Evolutionary conservation across 2,329 filamentous ascomycete genomes (phyloP).

Genomic region (Dendryphion nanum): DNA sequence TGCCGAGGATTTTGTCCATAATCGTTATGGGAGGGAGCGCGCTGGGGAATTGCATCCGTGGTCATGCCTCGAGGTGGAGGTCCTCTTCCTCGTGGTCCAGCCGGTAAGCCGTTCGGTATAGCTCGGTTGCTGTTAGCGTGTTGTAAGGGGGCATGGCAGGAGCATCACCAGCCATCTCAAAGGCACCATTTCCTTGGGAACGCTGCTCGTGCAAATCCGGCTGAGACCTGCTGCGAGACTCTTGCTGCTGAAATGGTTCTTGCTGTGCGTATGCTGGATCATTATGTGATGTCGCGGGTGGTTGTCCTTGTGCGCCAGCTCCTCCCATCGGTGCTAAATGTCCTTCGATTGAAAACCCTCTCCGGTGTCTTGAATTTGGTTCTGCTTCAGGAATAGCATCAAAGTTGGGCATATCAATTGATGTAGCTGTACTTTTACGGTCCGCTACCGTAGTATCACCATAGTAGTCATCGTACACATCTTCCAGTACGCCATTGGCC

Average conservation of each 20-base stretch:
- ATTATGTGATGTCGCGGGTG: conserved; percentile 3
- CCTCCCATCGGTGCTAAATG: conserved; percentile 24
- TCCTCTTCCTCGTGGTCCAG: conserved; percentile 26
- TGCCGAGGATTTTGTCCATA: conserved; percentile 19
- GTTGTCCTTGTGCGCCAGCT: conserved; percentile 9
- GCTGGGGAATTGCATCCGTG: conserved; percentile 8
- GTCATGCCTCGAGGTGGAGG: conserved; percentile 26
- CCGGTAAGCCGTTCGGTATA: conserved; percentile 20
- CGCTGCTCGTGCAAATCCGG: conserved; percentile 54
- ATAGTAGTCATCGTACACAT: conserved; percentile 52
- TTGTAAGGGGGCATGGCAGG: conserved; percentile 53
- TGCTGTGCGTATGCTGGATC: conserved; percentile 7
- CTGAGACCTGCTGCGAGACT: conserved; percentile 65
- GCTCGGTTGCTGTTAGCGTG: conserved; percentile 41
- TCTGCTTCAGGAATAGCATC: conserved; percentile 52
- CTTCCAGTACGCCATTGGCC: conserved; percentile 46
- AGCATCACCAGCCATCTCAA: conserved; percentile 68
- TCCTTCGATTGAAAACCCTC: conserved; percentile 37
- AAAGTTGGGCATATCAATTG: conserved; percentile 64
- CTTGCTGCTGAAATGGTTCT: conserved; percentile 29
- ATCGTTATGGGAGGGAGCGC: conserved; percentile 15
- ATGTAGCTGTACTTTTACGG: conserved; percentile 43
- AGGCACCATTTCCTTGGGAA: conserved; percentile 45
- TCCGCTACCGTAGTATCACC: conserved; percentile 26
- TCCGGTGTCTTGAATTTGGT: conserved; percentile 24